Base-by-base conservation (phyloP, 768 basidiomycete species). In the Lentinula sp. region DNA sequence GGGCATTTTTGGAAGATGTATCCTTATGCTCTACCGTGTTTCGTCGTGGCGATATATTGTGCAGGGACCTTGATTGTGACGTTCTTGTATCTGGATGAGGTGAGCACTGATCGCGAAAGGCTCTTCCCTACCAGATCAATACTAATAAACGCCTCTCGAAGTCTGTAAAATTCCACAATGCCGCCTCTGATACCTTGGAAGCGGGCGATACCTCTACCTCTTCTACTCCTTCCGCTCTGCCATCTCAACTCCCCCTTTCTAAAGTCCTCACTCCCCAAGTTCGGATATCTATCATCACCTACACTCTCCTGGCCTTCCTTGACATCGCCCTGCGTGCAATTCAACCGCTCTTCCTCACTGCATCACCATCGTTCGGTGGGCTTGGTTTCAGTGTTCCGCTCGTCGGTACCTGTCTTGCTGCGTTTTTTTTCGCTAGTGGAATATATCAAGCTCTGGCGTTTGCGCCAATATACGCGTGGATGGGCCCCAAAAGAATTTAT, bases 11-110 rank as follows among this genome's bases (percentile, higher is more conserved):
- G 82, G 68, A 76, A 72, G 59, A 67, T 64, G 36, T 81, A 84
- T 67, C 83, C 83, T n/a, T 84, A 84, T 68, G 81, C 84, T 67
- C 73, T 84, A 59, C 75, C 83, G 9, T 84, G 82, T 59, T 39
- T 60, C 36, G 53, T 56, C 12, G 50, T 58, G 18, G 58, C 48
- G 13, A 9, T 48, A 2, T 60, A 53, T 18, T 59, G 52, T n/a
- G 33, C 42, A 4, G 37, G 32, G 16, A 32, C 52, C 1, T 37
- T 49, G 18, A 12, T 60, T 3, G 6, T 60, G 13, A 51, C 59
- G 18, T 43, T 60, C 12, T 16, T 52, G 15, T 60, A 33, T 28
- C 18, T 60, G 36, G 50, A 60, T 18, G 59, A 60, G 37, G 59
- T 60, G 8, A 39, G 59, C 48, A 43, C 42, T 41, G 12, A 18